Conservation (phyloP, 805 yeast species). For the Sugiyamaella floridensis region DNA sequence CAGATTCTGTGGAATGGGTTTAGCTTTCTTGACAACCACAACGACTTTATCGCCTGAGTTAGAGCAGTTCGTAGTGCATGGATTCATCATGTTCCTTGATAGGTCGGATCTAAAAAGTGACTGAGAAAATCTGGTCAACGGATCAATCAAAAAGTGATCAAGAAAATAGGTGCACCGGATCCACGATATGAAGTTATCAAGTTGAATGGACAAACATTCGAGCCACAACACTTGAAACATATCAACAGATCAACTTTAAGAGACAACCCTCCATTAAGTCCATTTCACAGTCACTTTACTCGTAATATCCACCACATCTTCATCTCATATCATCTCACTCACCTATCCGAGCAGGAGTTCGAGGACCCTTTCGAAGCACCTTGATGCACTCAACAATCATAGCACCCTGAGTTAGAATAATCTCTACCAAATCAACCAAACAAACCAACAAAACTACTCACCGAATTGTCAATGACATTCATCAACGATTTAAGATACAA, state of each 20-base stretch:
- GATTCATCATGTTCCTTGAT: not conserved
- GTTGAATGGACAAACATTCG: too few relatives aligned
- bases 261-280: too few relatives aligned
- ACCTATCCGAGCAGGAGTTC: slow-evolving; percentile 63
- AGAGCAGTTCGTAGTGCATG: not conserved
- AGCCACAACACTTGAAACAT: too few relatives aligned
- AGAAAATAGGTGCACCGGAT: too few relatives aligned
- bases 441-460: slow-evolving; percentile 17
- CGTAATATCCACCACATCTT: too few relatives aligned
- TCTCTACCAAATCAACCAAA: too few relatives aligned
- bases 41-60: slow-evolving; percentile 77
- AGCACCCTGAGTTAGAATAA: slow-evolving; percentile 49
- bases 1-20: slow-evolving; percentile 61
- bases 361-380: slow-evolving; percentile 83
- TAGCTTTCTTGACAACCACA: slow-evolving; percentile 88
- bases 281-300: too few relatives aligned
- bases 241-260: too few relatives aligned
- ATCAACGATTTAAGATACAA: slow-evolving; percentile 80
- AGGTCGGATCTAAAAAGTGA: too few relatives aligned
- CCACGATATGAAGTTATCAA: too few relatives aligned
- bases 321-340: slow-evolving; percentile 3
- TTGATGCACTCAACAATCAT: slow-evolving; percentile 92
- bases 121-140: too few relatives aligned
- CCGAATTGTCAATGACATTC: slow-evolving; percentile 88
- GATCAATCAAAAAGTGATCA: too few relatives aligned